Base-by-base conservation (phyloP, 2,329 filamentous ascomycete genomes). In the Cadophora sp. region DNA sequence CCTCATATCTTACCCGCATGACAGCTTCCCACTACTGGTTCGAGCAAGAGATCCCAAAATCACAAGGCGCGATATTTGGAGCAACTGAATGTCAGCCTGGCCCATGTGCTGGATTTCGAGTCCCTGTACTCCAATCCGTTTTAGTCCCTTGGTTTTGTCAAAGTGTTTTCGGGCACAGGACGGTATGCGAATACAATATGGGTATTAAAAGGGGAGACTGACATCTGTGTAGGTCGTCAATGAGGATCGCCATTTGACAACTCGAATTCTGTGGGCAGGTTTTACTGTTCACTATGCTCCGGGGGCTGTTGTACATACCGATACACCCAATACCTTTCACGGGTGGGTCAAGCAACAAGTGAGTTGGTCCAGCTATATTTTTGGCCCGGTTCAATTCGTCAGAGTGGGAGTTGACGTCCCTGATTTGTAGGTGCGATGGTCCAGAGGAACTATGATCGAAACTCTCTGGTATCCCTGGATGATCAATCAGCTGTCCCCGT, bases 271-370 rank as follows among this genome's bases (percentile, higher is more conserved):
- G 22, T 61, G 40, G 34, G 58, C 58, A 4, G 58, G 58, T 4
- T 61, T 46, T n/a, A 22, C 34, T 7, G 37, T 61, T n/a, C 58
- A 61, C 22, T 61, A 61, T 19, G 58, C 58, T 22, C 58, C 58
- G 19, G 58, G 40, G 3, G 58, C 58, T 26, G 29, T 61, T 14
- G 58, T 61, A 19, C 43, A 61, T 19, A 61, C 58, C 9, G 58
- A 61, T 43, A 43, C 58, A 19, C 58, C 58, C n/a, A 43, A 48
- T 14, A 61, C 58, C 4, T 61, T 61, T n/a, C 14, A 46, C 4
- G 40, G n/a, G n/a, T 61, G 58, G 58, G 37, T 61, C n/a, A 61
- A 46, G 58, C 58, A 61, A 27, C 58, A 61, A 16, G 58, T 61
- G n/a, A 22, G 58, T 60, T 12, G 22, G 12, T 1, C 12, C 40